Percentiles rank a stretch among this genome's conserved stretches.
Evolutionary conservation across 2,329 filamentous ascomycete species (phyloP).

Genomic region (Cryoendolithus antarcticus): DNA sequence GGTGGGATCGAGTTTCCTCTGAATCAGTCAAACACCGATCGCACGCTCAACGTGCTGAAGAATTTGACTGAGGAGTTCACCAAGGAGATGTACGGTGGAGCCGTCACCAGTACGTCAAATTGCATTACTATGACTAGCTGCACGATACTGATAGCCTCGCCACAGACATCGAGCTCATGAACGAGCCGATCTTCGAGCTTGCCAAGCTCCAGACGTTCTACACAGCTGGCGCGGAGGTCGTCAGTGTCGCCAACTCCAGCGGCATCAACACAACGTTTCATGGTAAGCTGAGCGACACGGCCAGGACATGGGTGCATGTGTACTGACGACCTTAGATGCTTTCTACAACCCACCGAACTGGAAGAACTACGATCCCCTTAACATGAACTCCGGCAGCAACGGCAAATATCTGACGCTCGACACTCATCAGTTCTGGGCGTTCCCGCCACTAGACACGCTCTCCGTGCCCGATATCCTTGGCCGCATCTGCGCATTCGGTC

Average conservation of each 20-base stretch:
- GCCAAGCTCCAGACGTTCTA: slow-evolving; percentile 8
- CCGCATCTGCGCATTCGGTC: slow-evolving; percentile 8
- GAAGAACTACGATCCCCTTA: slow-evolving; percentile 11
- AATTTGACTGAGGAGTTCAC: slow-evolving; percentile 33
- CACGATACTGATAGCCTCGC: too few relatives aligned
- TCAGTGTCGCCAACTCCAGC: slow-evolving; percentile 8
- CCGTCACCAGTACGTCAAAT: slow-evolving; percentile 6
- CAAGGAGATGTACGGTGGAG: slow-evolving; percentile 32
- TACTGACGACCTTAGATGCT: slow-evolving; percentile 7
- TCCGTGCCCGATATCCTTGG: slow-evolving; percentile 6
- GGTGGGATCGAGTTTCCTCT: slow-evolving; percentile 29
- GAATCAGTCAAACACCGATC: slow-evolving; percentile 32
- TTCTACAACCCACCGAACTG: slow-evolving; percentile 12
- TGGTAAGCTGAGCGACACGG: slow-evolving; percentile 3
- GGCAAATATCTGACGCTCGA: slow-evolving; percentile 9
- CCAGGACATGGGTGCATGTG: too few relatives aligned
- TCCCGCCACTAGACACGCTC: slow-evolving; percentile 9
- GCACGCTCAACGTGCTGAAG: slow-evolving; percentile 44
- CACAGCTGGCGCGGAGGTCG: slow-evolving; percentile 8
- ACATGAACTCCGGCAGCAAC: slow-evolving; percentile 4
- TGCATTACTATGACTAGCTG: too few relatives aligned
- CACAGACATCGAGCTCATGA: slow-evolving; percentile 31
- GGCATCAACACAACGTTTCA: slow-evolving; percentile 13
- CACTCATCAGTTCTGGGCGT: slow-evolving; percentile 15
- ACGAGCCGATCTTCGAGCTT: slow-evolving; percentile 29